These are phyloP conservation scores for Cadophora sp. DNA, from an alignment of 2,329 filamentous ascomycete genomes.

Conservation along the genomic window DNA sequence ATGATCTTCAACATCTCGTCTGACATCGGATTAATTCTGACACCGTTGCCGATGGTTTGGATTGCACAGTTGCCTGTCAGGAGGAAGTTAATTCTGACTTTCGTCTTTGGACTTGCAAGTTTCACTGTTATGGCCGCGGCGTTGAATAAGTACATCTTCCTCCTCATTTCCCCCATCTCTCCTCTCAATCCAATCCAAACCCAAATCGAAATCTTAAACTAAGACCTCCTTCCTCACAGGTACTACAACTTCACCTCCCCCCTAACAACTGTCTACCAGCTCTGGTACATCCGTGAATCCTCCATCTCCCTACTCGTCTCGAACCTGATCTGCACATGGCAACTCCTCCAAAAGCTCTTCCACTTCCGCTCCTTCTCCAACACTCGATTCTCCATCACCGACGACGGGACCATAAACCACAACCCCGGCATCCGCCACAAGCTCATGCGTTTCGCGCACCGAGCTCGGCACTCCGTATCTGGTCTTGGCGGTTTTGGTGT, in stretches of 20 bases:
- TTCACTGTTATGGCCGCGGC: constrained; percentile 60
- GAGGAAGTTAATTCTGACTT: constrained; percentile 52
- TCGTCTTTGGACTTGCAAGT: constrained; percentile 56
- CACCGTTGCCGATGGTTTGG: constrained; percentile 53
- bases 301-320: constrained; percentile 57
- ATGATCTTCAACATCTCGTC: constrained; percentile 64
- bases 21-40: constrained; percentile 62
- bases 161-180: not conserved
- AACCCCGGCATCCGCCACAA: not conserved
- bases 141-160: constrained; percentile 52
- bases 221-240: constrained; percentile 17
- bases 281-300: constrained; percentile 61
- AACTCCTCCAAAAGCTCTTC: constrained; percentile 38
- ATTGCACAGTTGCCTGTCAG: constrained; percentile 48
- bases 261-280: constrained; percentile 38
- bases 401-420: constrained; percentile 10
- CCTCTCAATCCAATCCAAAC: no score
- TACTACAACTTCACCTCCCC: constrained; percentile 43
- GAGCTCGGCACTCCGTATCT: not conserved
- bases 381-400: constrained; percentile 22
- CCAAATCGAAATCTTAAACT: no score
- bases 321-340: constrained; percentile 59
- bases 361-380: constrained; percentile 34
- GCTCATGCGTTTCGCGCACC: not conserved
- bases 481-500: not conserved